Percentiles rank a stretch among this genome's conserved stretches.
Evolutionary conservation across 768 basidiomycete species (phyloP).

Genomic region (Trametes coccinea): DNA sequence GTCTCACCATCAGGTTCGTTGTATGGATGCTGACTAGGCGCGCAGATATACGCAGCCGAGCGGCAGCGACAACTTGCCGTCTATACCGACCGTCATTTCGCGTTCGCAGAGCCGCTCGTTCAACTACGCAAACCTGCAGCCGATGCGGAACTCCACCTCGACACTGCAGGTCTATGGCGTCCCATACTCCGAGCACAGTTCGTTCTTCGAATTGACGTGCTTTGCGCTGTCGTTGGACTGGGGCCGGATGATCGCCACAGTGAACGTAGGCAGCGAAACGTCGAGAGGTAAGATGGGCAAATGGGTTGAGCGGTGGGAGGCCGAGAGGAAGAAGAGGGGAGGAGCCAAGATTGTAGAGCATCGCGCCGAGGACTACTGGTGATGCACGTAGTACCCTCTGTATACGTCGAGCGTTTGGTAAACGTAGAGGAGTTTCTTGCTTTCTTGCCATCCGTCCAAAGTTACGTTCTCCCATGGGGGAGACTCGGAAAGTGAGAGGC

Average conservation of each 20-base stretch:
- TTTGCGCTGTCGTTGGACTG: conserved; percentile 89
- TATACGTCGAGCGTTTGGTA: too few relatives aligned
- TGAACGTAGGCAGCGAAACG: conserved; percentile 75
- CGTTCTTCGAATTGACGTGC: conserved; percentile 93
- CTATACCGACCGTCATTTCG: conserved; percentile 69
- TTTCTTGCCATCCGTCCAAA: too few relatives aligned
- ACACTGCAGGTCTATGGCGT: conserved; percentile 76
- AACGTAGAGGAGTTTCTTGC: too few relatives aligned
- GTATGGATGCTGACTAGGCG: background rate
- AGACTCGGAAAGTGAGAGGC: too few relatives aligned
- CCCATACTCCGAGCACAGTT: conserved; percentile 95
- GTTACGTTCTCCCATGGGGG: too few relatives aligned
- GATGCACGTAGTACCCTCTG: background rate
- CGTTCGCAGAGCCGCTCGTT: conserved; percentile 67
- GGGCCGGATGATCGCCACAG: conserved; percentile 92
- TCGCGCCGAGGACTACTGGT: conserved; percentile 51
- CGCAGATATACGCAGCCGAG: conserved; percentile 65
- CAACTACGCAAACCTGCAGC: conserved; percentile 65
- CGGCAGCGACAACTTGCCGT: conserved; percentile 60
- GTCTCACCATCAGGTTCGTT: background rate
- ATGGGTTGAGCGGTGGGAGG: conserved; percentile 91
- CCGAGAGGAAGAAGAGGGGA: conserved; percentile 65
- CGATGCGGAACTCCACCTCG: conserved; percentile 69
- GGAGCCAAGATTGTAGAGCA: conserved; percentile 38
- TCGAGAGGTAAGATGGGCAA: conserved; percentile 83